Base-by-base conservation (phyloP, 805 yeast genomes). In the Candida loeiensis region DNA sequence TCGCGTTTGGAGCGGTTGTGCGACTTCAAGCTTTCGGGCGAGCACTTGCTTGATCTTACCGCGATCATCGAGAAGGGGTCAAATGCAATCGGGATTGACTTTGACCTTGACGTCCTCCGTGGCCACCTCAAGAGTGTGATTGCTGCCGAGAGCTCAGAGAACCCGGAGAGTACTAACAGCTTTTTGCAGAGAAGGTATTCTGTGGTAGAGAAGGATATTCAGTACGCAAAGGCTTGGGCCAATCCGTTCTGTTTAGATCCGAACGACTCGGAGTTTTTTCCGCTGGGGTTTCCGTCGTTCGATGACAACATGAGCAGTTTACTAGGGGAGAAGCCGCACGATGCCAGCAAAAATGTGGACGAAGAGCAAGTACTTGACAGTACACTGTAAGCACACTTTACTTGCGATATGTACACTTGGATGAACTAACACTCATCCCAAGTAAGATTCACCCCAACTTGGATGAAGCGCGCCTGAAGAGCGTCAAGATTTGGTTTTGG, bases 1-100 rank as follows among this genome's bases (percentile, higher is more conserved):
- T 29, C 39, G 9, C 28, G 43, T 16, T 31, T 39, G 31, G 43
- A 39, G 21, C 36, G 43, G 8, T 29, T 39, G 31, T 34, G 43
- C 22, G 43, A 34, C 30, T 39, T 39, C 25, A 39, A 34, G 31
- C 33, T 39, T 7, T 7, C 18, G 11, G 35, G 9, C 11, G 36
- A 28, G 8, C 25, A 28, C 4, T 21, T 39, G 22, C 14, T 18
- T 9, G 35, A 34, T 13, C 30, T 39, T 30, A 29, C 25, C 2
- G 17, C 32, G 1, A 15, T 34, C 11, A 7, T 39, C 12, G 31
- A 29, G 8, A 34, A 24, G 8, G 25, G 34, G 3, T 17, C 15
- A 4, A 28, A 36, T 19, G 11, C 28, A 4, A 6, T 18, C 4
- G 30, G 19, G 29, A n/a, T 26, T n/a, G 7, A 9, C 14, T 34